Evolutionary conservation across 192 early-diverging fungal species (phyloP), one percentile per base, ranked within the genome.

Genomic region (Rhizophagus prolifer): DNA sequence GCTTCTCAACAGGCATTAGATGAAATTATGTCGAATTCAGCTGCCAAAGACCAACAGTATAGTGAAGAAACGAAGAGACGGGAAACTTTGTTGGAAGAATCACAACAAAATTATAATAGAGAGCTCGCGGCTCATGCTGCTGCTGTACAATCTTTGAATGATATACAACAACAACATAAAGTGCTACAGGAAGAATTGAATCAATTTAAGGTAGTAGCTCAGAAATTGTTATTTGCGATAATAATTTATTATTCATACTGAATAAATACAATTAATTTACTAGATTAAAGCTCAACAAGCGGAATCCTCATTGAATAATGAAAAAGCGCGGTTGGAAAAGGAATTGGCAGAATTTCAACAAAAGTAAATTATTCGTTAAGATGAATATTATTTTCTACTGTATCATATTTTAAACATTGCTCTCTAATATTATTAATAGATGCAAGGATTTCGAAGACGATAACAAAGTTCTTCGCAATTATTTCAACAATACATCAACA

Each of bases 91-190:
- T 81, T 87, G 1, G 80, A 85, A 78, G 82, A 86, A 44, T 85
- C 89, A 21, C 87, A 91, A 71, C 86, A 89, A 67, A 90, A 89
- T 80, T 93, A 93, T 73, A 86, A 91, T 80, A 84, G 88, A 36
- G 90, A 93, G 76, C 85, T 93, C 26, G 78, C 90, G 7, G 85
- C 84, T 25, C 91, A 92, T 67, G 88, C 91, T 25, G 79, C 84
- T 26, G 86, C 86, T 26, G 84, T 92, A 50, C 82, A 90, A 76
- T 66, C 81, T 26, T 47, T 88, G 31, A 59, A 58, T 10, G 67
- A 74, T 31, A 68, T 89, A 25, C 80, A 83, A 66, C 54, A 76
- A 13, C 46, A 63, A 13, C 30, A 77, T 65, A 34, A 26, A 26
- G 47, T n/a, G 4, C 75, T 80, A 28, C 83, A 88, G 60, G 47